These are phyloP conservation scores for Saccharomycopsis malanga DNA, from an alignment of 805 yeast species.

Conservation along the genomic window DNA sequence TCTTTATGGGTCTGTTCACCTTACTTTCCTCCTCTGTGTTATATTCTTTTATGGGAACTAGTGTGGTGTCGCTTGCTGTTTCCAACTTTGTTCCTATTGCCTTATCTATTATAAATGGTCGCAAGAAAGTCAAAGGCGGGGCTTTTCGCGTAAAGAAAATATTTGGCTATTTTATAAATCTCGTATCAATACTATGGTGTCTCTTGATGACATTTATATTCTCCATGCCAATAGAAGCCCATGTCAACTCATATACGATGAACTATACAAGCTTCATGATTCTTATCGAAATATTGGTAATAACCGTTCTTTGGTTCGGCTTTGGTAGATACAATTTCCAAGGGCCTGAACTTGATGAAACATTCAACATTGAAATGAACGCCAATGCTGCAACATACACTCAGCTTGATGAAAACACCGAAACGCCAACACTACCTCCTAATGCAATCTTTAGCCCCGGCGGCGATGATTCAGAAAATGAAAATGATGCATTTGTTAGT, in stretches of 20 bases:
- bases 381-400: not conserved
- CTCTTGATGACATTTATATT: conserved; percentile 49
- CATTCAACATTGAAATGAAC: conserved; percentile 5
- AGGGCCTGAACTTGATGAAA: conserved; percentile 45
- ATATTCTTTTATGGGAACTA: conserved; percentile 78
- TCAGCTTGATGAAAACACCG: not conserved
- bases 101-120: conserved; percentile 49
- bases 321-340: conserved; percentile 62
- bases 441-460: too few relatives aligned
- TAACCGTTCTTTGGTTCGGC: conserved; percentile 43
- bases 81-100: conserved; percentile 74
- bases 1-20: conserved; percentile 55
- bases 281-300: conserved; percentile 36
- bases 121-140: conserved; percentile 59
- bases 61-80: conserved; percentile 65
- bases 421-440: too few relatives aligned
- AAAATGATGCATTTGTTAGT: not conserved
- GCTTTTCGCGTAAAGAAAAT: conserved; percentile 53
- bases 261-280: conserved; percentile 59
- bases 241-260: conserved; percentile 37
- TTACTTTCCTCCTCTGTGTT: conserved; percentile 67
- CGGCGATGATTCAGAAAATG: too few relatives aligned
- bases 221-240: conserved; percentile 66
- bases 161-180: conserved; percentile 59
- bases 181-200: conserved; percentile 54